phyloP scores from a whole-genome alignment of 2,329 filamentous ascomycete genomes.

The Hypomyces perniciosus region DNA sequence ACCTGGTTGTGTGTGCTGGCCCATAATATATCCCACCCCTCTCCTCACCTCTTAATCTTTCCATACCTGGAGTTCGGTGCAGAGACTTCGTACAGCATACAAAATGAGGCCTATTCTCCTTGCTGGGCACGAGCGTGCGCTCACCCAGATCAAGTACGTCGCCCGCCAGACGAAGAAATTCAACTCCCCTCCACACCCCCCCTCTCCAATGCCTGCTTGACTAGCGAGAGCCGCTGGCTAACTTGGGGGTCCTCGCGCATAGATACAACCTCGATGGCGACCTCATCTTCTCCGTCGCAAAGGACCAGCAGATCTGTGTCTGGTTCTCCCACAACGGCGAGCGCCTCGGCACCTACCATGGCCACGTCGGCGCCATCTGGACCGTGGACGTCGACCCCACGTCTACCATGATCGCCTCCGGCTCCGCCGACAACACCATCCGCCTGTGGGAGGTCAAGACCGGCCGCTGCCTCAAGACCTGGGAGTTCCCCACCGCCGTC shows the following conservation, averaged over 20 bases:
- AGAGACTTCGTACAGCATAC: conserved; percentile 7
- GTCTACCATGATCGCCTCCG: conserved; percentile 84
- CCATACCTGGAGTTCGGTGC: conserved; percentile 16
- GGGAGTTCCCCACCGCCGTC: conserved; percentile 95
- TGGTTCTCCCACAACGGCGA: conserved; percentile 99
- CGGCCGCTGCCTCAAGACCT: conserved; percentile 89
- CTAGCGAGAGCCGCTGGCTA: conserved; percentile 1
- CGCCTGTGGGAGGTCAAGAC: conserved; percentile 94
- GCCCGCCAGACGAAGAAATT: background rate
- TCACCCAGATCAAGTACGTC: conserved; percentile 86
- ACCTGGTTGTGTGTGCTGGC: conserved; percentile 19
- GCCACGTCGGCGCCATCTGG: conserved; percentile 97
- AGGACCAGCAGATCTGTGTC: conserved; percentile 93
- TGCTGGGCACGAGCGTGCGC: conserved; percentile 91
- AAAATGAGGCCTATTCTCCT: conserved; percentile 96
- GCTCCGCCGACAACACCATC: conserved; percentile 97
- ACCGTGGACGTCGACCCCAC: conserved; percentile 95
- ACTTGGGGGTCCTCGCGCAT: conserved; percentile 6
- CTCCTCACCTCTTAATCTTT: conserved; percentile 21
- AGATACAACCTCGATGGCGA: conserved; percentile 94
- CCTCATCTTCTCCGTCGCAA: conserved; percentile 89
- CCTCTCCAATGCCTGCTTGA: conserved; percentile 3
- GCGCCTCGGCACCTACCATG: conserved; percentile 91
- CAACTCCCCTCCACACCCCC: conserved; percentile 7
- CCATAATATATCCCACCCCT: conserved; percentile 15